Evolutionary conservation across 148 eudicot genomes (phyloP).

Genomic region (Camellia lanceoleosa): DNA sequence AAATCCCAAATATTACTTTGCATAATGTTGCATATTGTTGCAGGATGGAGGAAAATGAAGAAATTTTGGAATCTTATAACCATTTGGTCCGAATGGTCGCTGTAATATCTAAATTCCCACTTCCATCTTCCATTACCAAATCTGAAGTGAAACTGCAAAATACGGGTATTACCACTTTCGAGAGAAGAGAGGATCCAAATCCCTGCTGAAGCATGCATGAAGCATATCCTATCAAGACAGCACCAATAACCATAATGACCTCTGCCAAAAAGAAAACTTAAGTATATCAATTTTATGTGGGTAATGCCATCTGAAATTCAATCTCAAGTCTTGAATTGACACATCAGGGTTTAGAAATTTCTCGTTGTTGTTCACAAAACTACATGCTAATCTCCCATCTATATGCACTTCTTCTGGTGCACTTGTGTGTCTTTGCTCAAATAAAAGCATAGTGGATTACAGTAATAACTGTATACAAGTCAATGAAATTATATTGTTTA

Average conservation of each 20-base stretch:
- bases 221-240: slow-evolving; percentile 65
- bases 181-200: slow-evolving; percentile 52
- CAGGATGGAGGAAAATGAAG: not conserved
- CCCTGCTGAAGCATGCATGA: slow-evolving; percentile 83
- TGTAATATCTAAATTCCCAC: not conserved
- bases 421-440: not conserved
- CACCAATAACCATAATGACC: slow-evolving; percentile 67
- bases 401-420: not conserved
- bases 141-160: not conserved
- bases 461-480: not conserved
- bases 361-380: not conserved
- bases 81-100: not conserved
- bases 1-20: not conserved
- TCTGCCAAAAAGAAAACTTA: slow-evolving; percentile 34
- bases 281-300: not conserved
- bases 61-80: not conserved
- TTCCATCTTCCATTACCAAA: not conserved
- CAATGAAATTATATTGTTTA: not conserved
- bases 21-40: not conserved
- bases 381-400: not conserved
- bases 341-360: not conserved
- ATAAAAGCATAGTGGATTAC: not conserved
- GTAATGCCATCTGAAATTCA: not conserved
- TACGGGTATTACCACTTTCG: slow-evolving; percentile 39
- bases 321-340: not conserved